Percentiles rank a stretch among this genome's conserved stretches.
Evolutionary conservation across 768 basidiomycete species (phyloP).

Genomic region (Leccinum obscurum): DNA sequence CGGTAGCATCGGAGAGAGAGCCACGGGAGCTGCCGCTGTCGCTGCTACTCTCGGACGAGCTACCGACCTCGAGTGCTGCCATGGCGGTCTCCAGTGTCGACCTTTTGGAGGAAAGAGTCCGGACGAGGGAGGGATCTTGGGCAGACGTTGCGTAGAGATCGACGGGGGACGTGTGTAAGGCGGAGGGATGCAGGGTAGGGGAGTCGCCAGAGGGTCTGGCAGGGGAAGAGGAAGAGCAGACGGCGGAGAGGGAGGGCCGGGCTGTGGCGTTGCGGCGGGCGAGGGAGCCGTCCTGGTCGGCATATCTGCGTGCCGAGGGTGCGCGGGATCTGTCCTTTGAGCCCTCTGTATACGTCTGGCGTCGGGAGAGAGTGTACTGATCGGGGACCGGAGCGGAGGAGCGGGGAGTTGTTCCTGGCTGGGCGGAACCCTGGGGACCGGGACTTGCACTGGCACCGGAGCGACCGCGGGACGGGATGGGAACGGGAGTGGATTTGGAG

Average conservation of each 20-base stretch:
- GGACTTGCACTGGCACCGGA: slow-evolving; percentile 60
- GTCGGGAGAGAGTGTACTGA: slow-evolving; percentile 43
- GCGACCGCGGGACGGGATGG: slow-evolving; percentile 34
- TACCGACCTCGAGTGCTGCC: slow-evolving; percentile 37
- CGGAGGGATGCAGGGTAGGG: slow-evolving; percentile 15
- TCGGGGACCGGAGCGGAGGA: slow-evolving; percentile 42
- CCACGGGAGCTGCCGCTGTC: slow-evolving; percentile 51
- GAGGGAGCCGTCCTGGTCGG: slow-evolving; percentile 53
- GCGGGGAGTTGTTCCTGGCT: slow-evolving; percentile 32
- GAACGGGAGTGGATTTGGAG: slow-evolving; percentile 37
- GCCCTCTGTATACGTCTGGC: slow-evolving; percentile 51
- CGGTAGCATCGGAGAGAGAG: slow-evolving; percentile 69
- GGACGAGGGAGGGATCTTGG: slow-evolving; percentile 35
- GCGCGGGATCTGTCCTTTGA: slow-evolving; percentile 56
- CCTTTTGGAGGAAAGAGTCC: slow-evolving; percentile 34
- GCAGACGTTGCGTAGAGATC: slow-evolving; percentile 26
- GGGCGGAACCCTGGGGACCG: slow-evolving; percentile 25
- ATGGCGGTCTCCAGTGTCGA: slow-evolving; percentile 40
- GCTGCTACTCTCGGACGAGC: slow-evolving; percentile 60
- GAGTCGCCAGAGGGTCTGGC: slow-evolving; percentile 25
- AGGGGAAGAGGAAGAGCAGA: slow-evolving; percentile 35
- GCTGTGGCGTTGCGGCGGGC: slow-evolving; percentile 48
- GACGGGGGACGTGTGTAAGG: slow-evolving; percentile 19
- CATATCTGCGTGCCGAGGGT: slow-evolving; percentile 59
- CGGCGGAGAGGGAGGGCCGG: slow-evolving; percentile 46